Percentiles rank a stretch among this genome's conserved stretches.
phyloP scores from a whole-genome alignment of 2,329 filamentous ascomycete genomes.

The Biscogniauxia mediterranea region DNA sequence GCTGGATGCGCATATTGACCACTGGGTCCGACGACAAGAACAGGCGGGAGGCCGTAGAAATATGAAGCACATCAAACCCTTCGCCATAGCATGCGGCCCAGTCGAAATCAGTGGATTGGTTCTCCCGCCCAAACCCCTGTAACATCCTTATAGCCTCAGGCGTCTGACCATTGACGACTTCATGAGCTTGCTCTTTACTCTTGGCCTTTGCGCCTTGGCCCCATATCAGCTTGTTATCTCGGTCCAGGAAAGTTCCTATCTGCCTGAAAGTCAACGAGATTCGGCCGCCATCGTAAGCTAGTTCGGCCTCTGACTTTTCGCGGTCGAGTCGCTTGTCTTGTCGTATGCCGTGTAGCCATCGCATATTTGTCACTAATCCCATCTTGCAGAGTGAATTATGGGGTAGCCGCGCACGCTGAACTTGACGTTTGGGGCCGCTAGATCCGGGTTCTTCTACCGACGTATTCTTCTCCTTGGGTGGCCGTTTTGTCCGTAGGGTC shows the following conservation, averaged over 20 bases:
- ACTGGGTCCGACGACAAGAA: conserved; percentile 48
- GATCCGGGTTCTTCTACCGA: conserved; percentile 18
- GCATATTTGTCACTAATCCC: conserved; percentile 75
- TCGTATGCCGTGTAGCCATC: conserved; percentile 90
- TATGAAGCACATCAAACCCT: conserved; percentile 82
- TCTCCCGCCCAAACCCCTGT: conserved; percentile 80
- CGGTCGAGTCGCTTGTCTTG: conserved; percentile 72
- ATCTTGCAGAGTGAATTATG: conserved; percentile 89
- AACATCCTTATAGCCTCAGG: conserved; percentile 68
- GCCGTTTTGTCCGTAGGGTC: conserved; percentile 80
- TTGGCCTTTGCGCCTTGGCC: conserved; percentile 84
- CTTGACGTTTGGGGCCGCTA: conserved; percentile 45
- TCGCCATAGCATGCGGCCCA: conserved; percentile 74
- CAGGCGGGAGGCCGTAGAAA: conserved; percentile 49
- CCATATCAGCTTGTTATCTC: conserved; percentile 71
- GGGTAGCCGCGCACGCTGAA: conserved; percentile 70
- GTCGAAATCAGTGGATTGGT: conserved; percentile 67
- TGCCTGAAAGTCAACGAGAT: conserved; percentile 90
- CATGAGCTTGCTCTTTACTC: conserved; percentile 53
- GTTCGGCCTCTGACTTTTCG: conserved; percentile 69
- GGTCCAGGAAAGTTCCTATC: conserved; percentile 81
- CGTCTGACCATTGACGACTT: conserved; percentile 68
- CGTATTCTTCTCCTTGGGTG: conserved; percentile 17
- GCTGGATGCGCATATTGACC: conserved; percentile 47
- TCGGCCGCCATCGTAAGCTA: conserved; percentile 70